A percentile compares a stretch with the other conserved stretches of the same genome.
phyloP scores from a whole-genome alignment of 805 yeast species.

The Hanseniaspora osmophila region DNA sequence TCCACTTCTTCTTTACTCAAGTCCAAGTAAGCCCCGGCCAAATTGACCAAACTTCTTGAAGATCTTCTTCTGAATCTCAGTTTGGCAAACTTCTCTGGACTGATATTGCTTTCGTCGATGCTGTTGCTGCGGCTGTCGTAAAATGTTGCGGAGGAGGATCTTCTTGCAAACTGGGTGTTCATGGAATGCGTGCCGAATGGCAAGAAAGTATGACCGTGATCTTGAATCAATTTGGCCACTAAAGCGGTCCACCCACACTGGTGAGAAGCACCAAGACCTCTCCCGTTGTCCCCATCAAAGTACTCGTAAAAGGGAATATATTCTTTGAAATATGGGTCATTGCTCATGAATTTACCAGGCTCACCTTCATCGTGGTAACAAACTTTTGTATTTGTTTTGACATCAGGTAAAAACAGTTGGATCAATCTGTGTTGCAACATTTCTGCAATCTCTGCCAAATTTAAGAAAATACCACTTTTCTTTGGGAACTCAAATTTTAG shows the following conservation, averaged over 20 bases:
- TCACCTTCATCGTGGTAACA: conserved; percentile 49
- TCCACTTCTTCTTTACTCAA: conserved; percentile 1
- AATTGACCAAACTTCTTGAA: background rate
- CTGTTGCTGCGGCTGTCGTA: conserved; percentile 22
- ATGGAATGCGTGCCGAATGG: conserved; percentile 7
- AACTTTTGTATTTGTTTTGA: conserved; percentile 47
- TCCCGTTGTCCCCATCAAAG: conserved; percentile 87
- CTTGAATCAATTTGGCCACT: conserved; percentile 83
- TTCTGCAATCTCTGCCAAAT: conserved; percentile 82
- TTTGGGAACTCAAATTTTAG: conserved; percentile 80
- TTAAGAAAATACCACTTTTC: conserved; percentile 62
- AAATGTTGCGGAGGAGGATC: conserved; percentile 12
- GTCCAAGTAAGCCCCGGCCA: background rate
- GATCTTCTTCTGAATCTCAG: conserved; percentile 6
- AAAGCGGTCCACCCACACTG: conserved; percentile 96
- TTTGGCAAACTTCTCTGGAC: background rate
- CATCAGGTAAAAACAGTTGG: conserved; percentile 57
- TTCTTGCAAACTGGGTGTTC: conserved; percentile 7
- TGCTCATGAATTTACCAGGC: conserved; percentile 41
- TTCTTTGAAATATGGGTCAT: conserved; percentile 61
- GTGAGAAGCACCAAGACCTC: conserved; percentile 87
- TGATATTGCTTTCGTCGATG: background rate
- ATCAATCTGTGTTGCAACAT: conserved; percentile 78
- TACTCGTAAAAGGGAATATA: conserved; percentile 72
- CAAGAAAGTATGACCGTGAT: conserved; percentile 55